A percentile compares a stretch with the other conserved stretches of the same genome.
phyloP scores from a whole-genome alignment of 306 rosid genomes.

The Biancaea sappan region DNA sequence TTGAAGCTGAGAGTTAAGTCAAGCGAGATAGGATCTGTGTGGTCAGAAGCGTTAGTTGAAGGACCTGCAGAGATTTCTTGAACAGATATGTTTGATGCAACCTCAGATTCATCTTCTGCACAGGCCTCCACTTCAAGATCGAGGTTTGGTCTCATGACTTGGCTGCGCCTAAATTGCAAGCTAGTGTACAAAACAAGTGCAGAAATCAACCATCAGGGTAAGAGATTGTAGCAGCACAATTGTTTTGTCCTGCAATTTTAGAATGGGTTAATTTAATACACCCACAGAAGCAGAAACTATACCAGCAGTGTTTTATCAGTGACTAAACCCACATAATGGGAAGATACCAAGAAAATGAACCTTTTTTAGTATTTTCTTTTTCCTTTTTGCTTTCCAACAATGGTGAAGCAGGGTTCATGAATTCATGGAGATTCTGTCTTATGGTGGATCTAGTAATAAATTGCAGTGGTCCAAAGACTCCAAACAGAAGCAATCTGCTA shows the following conservation, averaged over 20 bases:
- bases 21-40: constrained; percentile 53
- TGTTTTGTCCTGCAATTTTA: constrained; percentile 45
- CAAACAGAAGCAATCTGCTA: constrained; percentile 11
- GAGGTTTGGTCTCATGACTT: constrained; percentile 62
- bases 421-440: not conserved
- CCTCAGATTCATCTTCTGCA: constrained; percentile 72
- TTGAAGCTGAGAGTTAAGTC: constrained; percentile 72
- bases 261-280: not conserved
- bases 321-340: not conserved
- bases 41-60: constrained; percentile 47
- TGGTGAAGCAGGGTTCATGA: not conserved
- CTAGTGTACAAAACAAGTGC: constrained; percentile 21
- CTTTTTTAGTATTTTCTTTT: not conserved
- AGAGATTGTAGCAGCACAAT: constrained; percentile 22
- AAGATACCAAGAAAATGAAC: constrained; percentile 13
- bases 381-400: not conserved
- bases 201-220: constrained; percentile 32
- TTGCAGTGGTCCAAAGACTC: not conserved
- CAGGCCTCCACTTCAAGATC: constrained; percentile 79
- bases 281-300: not conserved
- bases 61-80: constrained; percentile 66
- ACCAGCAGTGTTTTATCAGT: not conserved
- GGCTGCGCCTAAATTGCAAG: constrained; percentile 4
- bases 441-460: not conserved
- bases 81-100: constrained; percentile 68